These are phyloP conservation scores for Lippia alba DNA, from an alignment of 305 asterid species.

Conservation along the genomic window DNA sequence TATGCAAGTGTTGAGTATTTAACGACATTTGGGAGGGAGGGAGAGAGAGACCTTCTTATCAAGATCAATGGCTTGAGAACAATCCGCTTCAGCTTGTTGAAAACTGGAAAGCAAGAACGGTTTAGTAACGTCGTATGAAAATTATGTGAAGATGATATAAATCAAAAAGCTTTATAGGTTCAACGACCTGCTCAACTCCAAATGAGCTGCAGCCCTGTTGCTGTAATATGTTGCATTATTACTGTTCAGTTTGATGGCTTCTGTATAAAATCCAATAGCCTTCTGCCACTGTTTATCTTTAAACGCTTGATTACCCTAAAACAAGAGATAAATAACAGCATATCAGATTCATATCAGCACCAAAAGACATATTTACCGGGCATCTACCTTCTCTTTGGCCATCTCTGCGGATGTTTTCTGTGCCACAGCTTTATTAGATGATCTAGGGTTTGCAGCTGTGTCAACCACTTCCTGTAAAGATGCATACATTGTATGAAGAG, in stretches of 20 bases:
- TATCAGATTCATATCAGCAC: slow-evolving; percentile 1
- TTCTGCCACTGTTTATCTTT: slow-evolving; percentile 87
- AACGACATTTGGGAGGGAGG: slow-evolving; percentile 17
- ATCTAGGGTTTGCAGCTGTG: slow-evolving; percentile 51
- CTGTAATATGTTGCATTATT: slow-evolving; percentile 83
- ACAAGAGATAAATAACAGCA: slow-evolving; percentile 13
- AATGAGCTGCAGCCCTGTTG: slow-evolving; percentile 92
- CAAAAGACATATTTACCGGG: slow-evolving; percentile 1
- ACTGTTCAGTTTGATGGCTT: slow-evolving; percentile 88
- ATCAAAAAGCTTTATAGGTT: slow-evolving; percentile 23
- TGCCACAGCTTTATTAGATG: slow-evolving; percentile 53
- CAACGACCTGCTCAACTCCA: slow-evolving; percentile 76
- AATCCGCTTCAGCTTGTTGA: slow-evolving; percentile 86
- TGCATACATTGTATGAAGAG: slow-evolving; percentile 66
- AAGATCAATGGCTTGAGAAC: slow-evolving; percentile 85
- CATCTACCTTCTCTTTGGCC: slow-evolving; percentile 91
- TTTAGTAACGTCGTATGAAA: slow-evolving; percentile 26
- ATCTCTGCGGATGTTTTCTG: slow-evolving; percentile 83
- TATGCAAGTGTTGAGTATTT: background rate
- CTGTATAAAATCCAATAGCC: slow-evolving; percentile 86
- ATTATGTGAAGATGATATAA: slow-evolving; percentile 19
- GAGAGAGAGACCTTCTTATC: slow-evolving; percentile 78
- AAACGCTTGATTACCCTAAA: slow-evolving; percentile 92
- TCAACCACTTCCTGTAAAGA: slow-evolving; percentile 70
- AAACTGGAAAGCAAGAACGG: slow-evolving; percentile 50